Base-by-base conservation (phyloP, 73 alveolate species). In the Uronychia setigera region DNA sequence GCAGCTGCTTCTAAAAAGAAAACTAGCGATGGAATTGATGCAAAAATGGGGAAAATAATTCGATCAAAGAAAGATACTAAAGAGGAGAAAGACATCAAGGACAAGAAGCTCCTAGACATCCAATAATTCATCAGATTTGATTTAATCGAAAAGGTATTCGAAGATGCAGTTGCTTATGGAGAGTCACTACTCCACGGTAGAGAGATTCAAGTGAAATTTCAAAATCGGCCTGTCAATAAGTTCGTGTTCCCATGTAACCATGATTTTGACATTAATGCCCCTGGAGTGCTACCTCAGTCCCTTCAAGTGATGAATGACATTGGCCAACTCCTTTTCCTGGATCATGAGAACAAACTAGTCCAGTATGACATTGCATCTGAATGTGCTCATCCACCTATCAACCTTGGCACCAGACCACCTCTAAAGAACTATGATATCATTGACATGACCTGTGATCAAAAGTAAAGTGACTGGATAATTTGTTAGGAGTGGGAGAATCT, bases 341-440 rank as follows among this genome's bases (percentile, higher is more conserved):
- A 90, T 46, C 35, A 85, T 31, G 91, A 90, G 78, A 89, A 89
- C 75, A 58, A 85, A 79, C 84, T 90, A 0, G 59, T 60, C 34
- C 85, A 90, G 35, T 80, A 86, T 80, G 95, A 90, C 74, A 57
- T 90, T 0, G 84, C 91, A 29, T 76, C 95, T 13, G 86, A 80
- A 29, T 1, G 60, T 30, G 29, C 89, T 29, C 74, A 83, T 1
- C 81, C 91, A 33, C 59, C 83, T 35, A 86, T 90, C 25, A 83
- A 81, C 59, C 80, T 90, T 13, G 95, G 95, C 9, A 90, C 95
- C 25, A 85, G 91, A 75, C 93, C 95, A 26, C 95, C 95, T 26
- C 86, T 90, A 1, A 89, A 87, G 76, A 90, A 80, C 35, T 80
- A 80, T 31, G 93, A 89, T 35, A 80, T 90, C 27, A 81, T 90